Evolutionary conservation across 345 rosid genomes (phyloP).

Genomic region (Pugionium dolabratum): DNA sequence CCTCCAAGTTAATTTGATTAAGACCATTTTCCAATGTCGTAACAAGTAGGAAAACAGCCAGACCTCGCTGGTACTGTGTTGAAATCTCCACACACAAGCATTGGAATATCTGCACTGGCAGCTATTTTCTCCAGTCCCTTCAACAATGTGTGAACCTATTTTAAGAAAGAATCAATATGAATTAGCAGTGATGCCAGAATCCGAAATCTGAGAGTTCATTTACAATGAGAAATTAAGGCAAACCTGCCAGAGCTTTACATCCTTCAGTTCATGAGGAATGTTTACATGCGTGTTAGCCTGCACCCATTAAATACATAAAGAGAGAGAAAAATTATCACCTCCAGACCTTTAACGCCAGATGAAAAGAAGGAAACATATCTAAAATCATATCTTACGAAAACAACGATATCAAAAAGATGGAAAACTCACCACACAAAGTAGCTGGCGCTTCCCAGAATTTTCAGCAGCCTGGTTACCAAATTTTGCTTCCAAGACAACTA

Average conservation of each 20-base stretch:
- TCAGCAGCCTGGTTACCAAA: constrained; percentile 88
- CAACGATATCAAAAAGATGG: too few relatives aligned
- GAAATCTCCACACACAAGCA: constrained; percentile 98
- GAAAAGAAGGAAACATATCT: too few relatives aligned
- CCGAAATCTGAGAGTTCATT: background rate
- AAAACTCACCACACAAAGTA: constrained; percentile 84
- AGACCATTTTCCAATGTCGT: too few relatives aligned
- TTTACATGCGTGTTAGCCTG: constrained; percentile 98
- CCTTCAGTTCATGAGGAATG: constrained; percentile 84
- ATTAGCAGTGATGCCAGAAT: constrained; percentile 5
- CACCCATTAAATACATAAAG: constrained; percentile 29
- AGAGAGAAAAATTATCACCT: constrained; percentile 3
- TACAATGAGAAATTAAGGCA: constrained; percentile 10
- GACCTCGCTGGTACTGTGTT: constrained; percentile 93
- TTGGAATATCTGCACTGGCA: constrained; percentile 93
- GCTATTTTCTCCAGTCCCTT: constrained; percentile 98
- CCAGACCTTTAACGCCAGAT: too few relatives aligned
- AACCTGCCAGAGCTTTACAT: constrained; percentile 99
- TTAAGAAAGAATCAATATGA: constrained; percentile 13
- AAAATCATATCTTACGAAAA: too few relatives aligned
- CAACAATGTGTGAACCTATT: constrained; percentile 87
- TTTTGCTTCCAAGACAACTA: constrained; percentile 91
- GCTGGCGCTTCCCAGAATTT: constrained; percentile 84
- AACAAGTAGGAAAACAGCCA: background rate
- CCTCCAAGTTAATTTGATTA: background rate